These are phyloP conservation scores for Rhizopogon parksii DNA, from an alignment of 1,284 basidiomycete genomes.

Conservation along the genomic window DNA sequence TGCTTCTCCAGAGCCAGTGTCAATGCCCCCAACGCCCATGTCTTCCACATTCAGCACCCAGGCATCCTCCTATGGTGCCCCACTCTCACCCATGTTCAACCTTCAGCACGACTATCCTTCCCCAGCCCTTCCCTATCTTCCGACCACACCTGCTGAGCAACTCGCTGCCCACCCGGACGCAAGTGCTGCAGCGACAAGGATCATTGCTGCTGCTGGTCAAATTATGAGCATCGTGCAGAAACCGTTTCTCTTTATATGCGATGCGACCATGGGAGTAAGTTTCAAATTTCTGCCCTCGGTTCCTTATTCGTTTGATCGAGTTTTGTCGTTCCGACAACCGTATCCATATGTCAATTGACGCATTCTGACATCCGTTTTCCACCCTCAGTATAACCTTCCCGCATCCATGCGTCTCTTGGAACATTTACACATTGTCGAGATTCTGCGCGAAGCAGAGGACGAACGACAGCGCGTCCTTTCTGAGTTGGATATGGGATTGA, in stretches of 20 bases:
- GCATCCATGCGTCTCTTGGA: slow-evolving; percentile 64
- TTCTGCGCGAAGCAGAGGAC: slow-evolving; percentile 52
- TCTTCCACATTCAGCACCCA: slow-evolving; percentile 13
- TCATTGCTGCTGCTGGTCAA: slow-evolving; percentile 64
- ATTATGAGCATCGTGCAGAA: slow-evolving; percentile 53
- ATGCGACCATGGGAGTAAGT: slow-evolving; percentile 59
- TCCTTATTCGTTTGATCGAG: neutral
- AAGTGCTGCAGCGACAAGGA: slow-evolving; percentile 49
- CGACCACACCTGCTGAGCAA: slow-evolving; percentile 41
- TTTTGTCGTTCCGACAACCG: neutral
- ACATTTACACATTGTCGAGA: slow-evolving; percentile 58
- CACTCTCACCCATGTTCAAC: slow-evolving; percentile 1
- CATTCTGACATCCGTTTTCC: slow-evolving; percentile 2
- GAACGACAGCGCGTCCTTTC: slow-evolving; percentile 3
- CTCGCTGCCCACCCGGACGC: slow-evolving; percentile 54
- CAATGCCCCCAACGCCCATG: slow-evolving; percentile 11
- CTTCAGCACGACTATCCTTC: slow-evolving; percentile 50
- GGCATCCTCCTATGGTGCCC: slow-evolving; percentile 3
- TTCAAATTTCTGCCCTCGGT: neutral
- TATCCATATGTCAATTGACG: neutral
- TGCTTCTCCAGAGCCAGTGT: slow-evolving; percentile 11
- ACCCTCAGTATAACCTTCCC: slow-evolving; percentile 57
- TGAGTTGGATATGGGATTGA: neutral
- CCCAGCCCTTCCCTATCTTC: slow-evolving; percentile 43
- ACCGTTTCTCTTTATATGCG: slow-evolving; percentile 61